Evolutionary conservation across 1,139 yeast genomes (phyloP), one percentile per base, ranked within the genome.

Genomic region (Dujonia santamariae): DNA sequence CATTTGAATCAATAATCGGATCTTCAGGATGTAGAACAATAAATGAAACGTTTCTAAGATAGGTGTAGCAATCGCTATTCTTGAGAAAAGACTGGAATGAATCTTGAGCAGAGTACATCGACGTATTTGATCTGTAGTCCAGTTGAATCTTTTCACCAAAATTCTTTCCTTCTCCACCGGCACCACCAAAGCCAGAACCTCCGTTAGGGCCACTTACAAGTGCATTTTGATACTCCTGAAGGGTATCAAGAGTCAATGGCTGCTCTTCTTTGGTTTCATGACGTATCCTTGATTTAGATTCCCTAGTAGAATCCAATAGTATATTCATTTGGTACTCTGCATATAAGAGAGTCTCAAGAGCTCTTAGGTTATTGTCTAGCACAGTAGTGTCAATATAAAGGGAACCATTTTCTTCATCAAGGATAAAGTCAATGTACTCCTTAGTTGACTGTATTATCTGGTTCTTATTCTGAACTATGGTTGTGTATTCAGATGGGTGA

Each of bases 1-100:
- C 60, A n/a, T n/a, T n/a, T n/a, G n/a, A n/a, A 17, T 62, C 73
- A 0, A 73, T 72, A 14, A 69, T 51, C 4, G 71, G 69, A 26
- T 63, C 66, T 37, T 63, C 67, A 0, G 75, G 75, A 35, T 67
- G 48, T 17, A 54, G 43, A 4, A 65, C 36, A 1, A 68, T 55
- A 30, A 61, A 61, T 7, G 51, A 34, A 6, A 58, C 49, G 36
- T 52, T 57, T 31, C 50, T 54, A 20, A 66, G 37, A 24, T 47
- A 54, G 26, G 50, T 54, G 38, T 56, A 61, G 18, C 35, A 37
- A n/a, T 31, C 30, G 28, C 35, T 24, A 13, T 15, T 12, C 3
- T 27, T 18, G 6, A 36, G 20, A 19, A 31, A 23, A 7, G 30
- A 22, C 4, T 16, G 8, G 8, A 31, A 36, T n/a, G 31, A 31